Conservation (phyloP, 208 protist genomes). For the Naegleria fowleri region DNA sequence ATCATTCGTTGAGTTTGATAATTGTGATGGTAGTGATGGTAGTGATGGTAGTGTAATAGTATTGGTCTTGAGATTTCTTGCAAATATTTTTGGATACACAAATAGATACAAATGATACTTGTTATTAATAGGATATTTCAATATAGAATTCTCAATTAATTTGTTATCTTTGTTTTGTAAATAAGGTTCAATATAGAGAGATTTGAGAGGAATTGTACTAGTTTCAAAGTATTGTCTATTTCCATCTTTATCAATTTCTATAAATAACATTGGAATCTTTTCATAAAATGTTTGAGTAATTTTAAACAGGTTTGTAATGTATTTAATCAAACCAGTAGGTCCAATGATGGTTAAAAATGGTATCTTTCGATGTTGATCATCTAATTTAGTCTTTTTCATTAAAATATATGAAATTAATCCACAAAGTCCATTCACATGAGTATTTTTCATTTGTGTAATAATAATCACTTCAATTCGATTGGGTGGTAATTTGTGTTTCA, state of each 20-base stretch:
- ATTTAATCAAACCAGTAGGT: background rate
- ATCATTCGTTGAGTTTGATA: too few relatives aligned
- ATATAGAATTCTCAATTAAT: background rate
- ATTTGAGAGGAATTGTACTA: background rate
- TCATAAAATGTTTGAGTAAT: background rate
- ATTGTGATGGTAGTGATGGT: too few relatives aligned
- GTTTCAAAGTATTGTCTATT: background rate
- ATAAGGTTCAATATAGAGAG: background rate
- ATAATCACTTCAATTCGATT: background rate
- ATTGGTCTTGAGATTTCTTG: background rate
- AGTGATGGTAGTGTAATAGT: too few relatives aligned
- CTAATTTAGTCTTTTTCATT: background rate
- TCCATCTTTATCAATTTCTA: background rate
- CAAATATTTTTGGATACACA: too few relatives aligned
- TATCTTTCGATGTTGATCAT: background rate
- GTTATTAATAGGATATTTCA: background rate
- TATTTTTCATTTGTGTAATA: background rate
- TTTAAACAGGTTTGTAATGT: background rate
- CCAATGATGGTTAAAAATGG: background rate
- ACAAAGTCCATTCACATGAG: background rate
- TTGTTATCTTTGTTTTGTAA: background rate
- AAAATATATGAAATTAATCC: background rate
- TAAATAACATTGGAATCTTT: background rate
- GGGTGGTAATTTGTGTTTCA: background rate
- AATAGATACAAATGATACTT: background rate